These are phyloP conservation scores for Leccinum disarticulatum DNA, from an alignment of 768 basidiomycete species.

Conservation along the genomic window DNA sequence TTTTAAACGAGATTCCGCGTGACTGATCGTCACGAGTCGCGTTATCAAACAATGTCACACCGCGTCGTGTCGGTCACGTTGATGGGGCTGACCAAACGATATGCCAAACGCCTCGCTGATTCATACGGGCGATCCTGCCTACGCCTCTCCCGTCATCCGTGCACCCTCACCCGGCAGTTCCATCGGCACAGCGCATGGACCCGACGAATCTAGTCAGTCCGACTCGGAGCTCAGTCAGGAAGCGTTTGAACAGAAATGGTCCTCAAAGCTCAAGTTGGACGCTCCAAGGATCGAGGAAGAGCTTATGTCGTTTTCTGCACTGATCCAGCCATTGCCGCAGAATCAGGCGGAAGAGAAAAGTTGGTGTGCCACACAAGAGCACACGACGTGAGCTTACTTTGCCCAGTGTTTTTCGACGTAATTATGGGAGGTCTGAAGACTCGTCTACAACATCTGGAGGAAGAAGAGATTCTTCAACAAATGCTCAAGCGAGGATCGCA, in stretches of 20 bases:
- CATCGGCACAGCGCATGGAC: conserved; percentile 46
- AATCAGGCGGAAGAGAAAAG: conserved; percentile 40
- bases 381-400: conserved; percentile 5
- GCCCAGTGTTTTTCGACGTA: conserved; percentile 35
- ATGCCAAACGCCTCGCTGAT: conserved; percentile 34
- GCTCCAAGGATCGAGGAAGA: conserved; percentile 39
- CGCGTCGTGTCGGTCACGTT: conserved; percentile 22
- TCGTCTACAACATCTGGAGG: conserved; percentile 41
- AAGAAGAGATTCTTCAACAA: conserved; percentile 44
- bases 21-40: conserved; percentile 32
- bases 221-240: conserved; percentile 39
- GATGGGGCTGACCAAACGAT: background rate
- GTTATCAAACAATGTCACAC: conserved; percentile 33
- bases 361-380: conserved; percentile 23
- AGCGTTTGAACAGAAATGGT: conserved; percentile 38
- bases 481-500: conserved; percentile 37
- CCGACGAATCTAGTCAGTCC: conserved; percentile 44
- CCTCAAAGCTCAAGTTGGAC: conserved; percentile 35
- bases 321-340: conserved; percentile 36
- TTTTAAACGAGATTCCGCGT: conserved; percentile 31
- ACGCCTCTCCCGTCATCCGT: conserved; percentile 46
- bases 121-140: conserved; percentile 37
- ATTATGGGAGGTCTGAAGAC: conserved; percentile 40
- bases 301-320: conserved; percentile 28
- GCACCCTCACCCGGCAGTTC: conserved; percentile 48